Evolutionary conservation across 495 filamentous ascomycete genomes (phyloP), one percentile per base, ranked within the genome.

Genomic region (Tuber indicum): DNA sequence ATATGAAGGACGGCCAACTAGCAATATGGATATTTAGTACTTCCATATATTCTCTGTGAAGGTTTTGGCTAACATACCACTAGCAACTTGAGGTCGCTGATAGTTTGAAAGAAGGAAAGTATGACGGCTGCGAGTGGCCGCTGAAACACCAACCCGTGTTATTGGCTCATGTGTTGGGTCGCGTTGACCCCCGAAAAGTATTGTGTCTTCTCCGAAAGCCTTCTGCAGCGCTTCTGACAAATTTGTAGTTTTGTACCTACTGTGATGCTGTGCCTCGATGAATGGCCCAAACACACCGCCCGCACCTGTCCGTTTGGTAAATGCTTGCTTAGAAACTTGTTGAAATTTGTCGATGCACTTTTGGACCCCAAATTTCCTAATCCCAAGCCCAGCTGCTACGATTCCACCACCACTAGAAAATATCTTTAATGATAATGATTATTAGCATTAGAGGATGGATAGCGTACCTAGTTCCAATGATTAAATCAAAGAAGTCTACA

Each of bases 351-450:
- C 46, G 52, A 79, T 76, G 39, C 81, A 82, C 49, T 82, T 72
- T n/a, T 43, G 42, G 3, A 79, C 74, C 1, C 41, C 42, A 23
- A 76, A 62, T 45, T 86, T 83, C 72, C 88, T 84, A 32, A 86
- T 84, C 5, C 86, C 88, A 14, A 91, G 84, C 0, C 86, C 87
- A 43, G 90, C 83, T 2, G 89, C 87, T 72, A 91, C 87, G 75
- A 91, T 79, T 21, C 81, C 81, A 72, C 81, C 86, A 26, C 88
- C 88, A 0, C 89, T 80, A 8, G n/a, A 12, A 42, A 69, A 72
- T 69, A 36, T 39, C 42, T 66, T 19, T n/a, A 1, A 19, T 39
- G 58, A 32, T 16, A 17, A 2, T 19, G 19, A 1, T 42, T 69
- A 32, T n/a, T 43, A 17, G 3, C 1, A 52, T 52, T 2, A 10